Conservation (phyloP, 208 protist genomes). For the Leishmania major region DNA sequence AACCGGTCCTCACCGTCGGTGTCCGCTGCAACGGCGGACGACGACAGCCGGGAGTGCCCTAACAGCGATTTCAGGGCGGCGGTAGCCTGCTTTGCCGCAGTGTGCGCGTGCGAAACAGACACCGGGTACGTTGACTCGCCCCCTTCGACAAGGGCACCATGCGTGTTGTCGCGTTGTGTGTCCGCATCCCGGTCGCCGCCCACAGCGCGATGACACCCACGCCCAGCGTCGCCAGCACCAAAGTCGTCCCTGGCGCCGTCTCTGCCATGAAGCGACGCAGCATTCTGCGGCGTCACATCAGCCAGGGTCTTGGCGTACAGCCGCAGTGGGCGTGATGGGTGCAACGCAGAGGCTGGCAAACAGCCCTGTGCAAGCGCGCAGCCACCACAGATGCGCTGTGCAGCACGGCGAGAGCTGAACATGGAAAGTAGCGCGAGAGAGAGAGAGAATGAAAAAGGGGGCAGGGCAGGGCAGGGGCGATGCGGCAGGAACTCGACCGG, state of each 20-base stretch:
- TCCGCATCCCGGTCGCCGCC: background rate
- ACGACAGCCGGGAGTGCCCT: background rate
- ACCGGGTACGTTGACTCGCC: background rate
- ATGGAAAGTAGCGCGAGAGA: constrained; percentile 1
- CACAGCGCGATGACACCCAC: background rate
- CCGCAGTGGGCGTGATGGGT: background rate
- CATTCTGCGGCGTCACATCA: background rate
- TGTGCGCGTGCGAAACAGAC: background rate
- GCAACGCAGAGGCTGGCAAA: background rate
- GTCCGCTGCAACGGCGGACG: constrained; percentile 1
- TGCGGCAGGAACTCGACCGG: too few relatives aligned
- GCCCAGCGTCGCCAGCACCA: background rate
- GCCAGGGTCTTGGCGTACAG: background rate
- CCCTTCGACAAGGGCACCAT: background rate
- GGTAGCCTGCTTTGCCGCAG: constrained; percentile 3
- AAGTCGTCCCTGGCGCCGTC: background rate
- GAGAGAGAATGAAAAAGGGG: background rate
- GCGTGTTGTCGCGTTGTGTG: background rate
- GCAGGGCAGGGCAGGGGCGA: background rate
- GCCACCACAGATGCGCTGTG: constrained; percentile 2
- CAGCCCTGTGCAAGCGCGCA: background rate
- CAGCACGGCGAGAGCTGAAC: background rate
- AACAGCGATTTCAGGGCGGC: background rate
- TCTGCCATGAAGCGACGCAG: background rate
- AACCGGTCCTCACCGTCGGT: background rate